Conservation (phyloP, 345 rosid species). For the Trapa incisa region DNA sequence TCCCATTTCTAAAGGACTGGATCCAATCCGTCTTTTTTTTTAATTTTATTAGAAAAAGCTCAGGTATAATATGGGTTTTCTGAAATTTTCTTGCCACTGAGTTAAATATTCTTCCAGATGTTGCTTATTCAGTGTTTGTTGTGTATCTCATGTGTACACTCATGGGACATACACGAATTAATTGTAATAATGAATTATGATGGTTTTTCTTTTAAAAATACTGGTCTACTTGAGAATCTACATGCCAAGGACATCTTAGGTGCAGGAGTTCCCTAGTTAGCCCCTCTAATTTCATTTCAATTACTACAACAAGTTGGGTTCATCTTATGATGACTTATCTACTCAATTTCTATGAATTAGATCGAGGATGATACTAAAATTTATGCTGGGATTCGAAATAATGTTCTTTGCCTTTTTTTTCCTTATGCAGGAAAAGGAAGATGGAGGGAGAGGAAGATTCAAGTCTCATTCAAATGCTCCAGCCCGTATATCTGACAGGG, state of each 20-base stretch:
- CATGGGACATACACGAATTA: background rate
- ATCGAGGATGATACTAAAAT: background rate
- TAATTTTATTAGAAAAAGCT: background rate
- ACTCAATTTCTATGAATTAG: background rate
- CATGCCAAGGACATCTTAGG: too few species aligned
- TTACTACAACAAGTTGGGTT: too few species aligned
- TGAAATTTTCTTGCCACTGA: too few species aligned
- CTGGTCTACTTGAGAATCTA: too few species aligned
- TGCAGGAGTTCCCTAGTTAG: too few species aligned
- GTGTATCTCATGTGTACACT: background rate
- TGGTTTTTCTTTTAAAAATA: background rate
- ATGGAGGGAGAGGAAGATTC: too few species aligned
- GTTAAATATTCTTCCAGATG: background rate
- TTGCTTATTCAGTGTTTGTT: background rate
- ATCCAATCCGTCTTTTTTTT: too few species aligned
- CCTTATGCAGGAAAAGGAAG: too few species aligned
- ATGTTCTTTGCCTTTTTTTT: slow-evolving; percentile 6
- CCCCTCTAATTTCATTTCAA: too few species aligned
- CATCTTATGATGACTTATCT: too few species aligned
- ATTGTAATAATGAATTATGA: background rate
- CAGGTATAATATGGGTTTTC: too few species aligned
- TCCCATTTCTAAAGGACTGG: too few species aligned
- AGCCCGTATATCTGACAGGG: slow-evolving; percentile 84
- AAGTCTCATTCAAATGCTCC: slow-evolving; percentile 58
- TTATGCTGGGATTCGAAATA: background rate